Base-by-base conservation (phyloP, 495 filamentous ascomycete species). In the Echria macrotheca region DNA sequence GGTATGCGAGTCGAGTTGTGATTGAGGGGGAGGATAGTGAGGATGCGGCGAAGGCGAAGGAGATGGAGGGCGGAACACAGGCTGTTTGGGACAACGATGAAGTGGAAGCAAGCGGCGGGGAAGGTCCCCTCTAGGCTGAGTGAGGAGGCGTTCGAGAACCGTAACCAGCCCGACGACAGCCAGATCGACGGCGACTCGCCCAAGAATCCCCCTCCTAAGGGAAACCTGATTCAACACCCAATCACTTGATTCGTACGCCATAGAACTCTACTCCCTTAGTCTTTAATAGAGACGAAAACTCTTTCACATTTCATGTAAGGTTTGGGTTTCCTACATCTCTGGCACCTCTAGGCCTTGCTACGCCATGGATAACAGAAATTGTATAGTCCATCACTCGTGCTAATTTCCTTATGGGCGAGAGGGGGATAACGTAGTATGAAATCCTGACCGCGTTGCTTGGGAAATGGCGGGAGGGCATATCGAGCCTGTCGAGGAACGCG, bases 391-490 rank as follows among this genome's bases (percentile, higher is more conserved):
- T 43, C 21, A 14, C 39, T 43, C 21, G 19, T 43, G 39, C 39
- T 14, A 43, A 25, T 43, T 26, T n/a, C 11, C 2, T 43, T 26
- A 43, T 28, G 3, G 39, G 39, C 39, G 22, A 43, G 39, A 43
- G 39, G 39, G 39, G 39, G 12, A 43, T 43, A 26, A 24, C 11
- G 39, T 26, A 14, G 39, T 25, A 24, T 25, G 39, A 43, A 26
- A 43, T 43, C 21, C 6, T 43, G 39, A 43, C 39, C 4, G 3
- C 21, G 19, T 14, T 43, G 39, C 39, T 43, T 28, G 39, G 39
- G 39, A 26, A 43, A 43, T 43, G 12, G 21, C 23, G 39, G 15
- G 39, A 43, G 39, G 39, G 39, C 39, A 43, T 43, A 26, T 43
- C 39, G 12, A 43, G 39, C 39, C 21, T 43, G 39, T 43, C 21